phyloP scores from a whole-genome alignment of 2,329 filamentous ascomycete genomes.

The Geoglossum cookeanum region DNA sequence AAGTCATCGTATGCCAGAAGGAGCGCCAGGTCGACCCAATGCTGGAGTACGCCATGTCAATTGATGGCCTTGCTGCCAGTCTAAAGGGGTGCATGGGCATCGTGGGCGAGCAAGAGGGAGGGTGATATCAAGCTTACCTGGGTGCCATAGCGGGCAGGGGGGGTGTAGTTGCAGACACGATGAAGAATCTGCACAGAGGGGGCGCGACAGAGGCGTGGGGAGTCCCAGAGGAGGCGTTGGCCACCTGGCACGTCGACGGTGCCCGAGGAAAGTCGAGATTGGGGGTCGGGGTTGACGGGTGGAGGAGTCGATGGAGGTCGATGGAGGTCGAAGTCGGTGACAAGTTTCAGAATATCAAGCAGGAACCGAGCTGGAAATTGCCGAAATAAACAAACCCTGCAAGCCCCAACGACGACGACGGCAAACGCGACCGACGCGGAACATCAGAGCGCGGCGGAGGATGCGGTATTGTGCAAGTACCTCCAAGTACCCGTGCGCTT shows the following conservation, averaged over 20 bases:
- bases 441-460: not conserved
- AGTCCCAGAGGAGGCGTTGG: not conserved
- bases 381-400: not conserved
- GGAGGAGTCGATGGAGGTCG: not conserved
- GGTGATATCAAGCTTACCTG: not conserved
- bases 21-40: slow-evolving; percentile 4
- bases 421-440: not conserved
- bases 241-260: not conserved
- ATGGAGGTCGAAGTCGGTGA: not conserved
- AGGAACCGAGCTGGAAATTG: slow-evolving; percentile 2
- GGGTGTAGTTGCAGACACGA: not conserved
- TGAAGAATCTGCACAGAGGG: not conserved
- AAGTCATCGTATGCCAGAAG: slow-evolving; percentile 32
- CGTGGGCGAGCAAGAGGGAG: not conserved
- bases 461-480: too few relatives aligned
- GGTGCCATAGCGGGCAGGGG: not conserved
- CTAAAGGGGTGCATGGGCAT: not conserved
- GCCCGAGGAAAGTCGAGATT: not conserved
- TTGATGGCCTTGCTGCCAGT: not conserved
- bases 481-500: too few relatives aligned
- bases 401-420: not conserved
- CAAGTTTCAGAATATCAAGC: not conserved
- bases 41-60: not conserved
- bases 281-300: not conserved
- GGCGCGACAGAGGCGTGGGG: not conserved